These are phyloP conservation scores for Pythium insidiosum DNA, from an alignment of 352 stramenopile genomes.

Conservation along the genomic window DNA sequence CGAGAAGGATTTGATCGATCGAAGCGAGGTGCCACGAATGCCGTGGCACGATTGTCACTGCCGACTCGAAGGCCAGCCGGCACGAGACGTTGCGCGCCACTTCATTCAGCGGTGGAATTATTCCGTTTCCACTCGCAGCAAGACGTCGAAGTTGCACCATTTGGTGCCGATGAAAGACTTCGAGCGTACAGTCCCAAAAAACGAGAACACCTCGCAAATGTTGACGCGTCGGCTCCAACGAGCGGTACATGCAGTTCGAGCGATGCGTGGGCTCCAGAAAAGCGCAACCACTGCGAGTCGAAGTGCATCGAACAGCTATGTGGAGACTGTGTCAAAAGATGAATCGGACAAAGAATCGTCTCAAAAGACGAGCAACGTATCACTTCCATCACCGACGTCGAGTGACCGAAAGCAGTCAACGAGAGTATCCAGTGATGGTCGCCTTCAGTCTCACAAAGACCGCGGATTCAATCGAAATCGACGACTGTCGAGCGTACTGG, in stretches of 20 bases:
- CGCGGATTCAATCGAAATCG: slow-evolving; percentile 13
- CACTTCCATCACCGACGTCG: too few relatives aligned
- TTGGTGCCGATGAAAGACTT: slow-evolving; percentile 74
- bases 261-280: slow-evolving; percentile 26
- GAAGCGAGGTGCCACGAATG: slow-evolving; percentile 62
- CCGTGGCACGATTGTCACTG: slow-evolving; percentile 85
- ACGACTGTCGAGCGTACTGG: slow-evolving; percentile 19
- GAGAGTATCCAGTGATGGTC: not conserved
- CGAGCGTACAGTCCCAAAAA: slow-evolving; percentile 22
- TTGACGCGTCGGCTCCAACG: slow-evolving; percentile 54
- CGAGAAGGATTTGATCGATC: slow-evolving; percentile 74
- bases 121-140: slow-evolving; percentile 72
- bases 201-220: slow-evolving; percentile 25
- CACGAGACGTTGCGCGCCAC: slow-evolving; percentile 73
- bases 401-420: too few relatives aligned
- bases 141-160: slow-evolving; percentile 63
- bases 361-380: not conserved
- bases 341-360: too few relatives aligned
- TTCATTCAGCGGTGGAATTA: slow-evolving; percentile 89
- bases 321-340: too few relatives aligned
- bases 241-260: slow-evolving; percentile 52
- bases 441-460: slow-evolving; percentile 5
- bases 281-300: not conserved
- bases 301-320: too few relatives aligned
- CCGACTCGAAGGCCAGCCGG: slow-evolving; percentile 67